Evolutionary conservation across 441 rosid genomes (phyloP).

Genomic region (Erodium chrysanthum): DNA sequence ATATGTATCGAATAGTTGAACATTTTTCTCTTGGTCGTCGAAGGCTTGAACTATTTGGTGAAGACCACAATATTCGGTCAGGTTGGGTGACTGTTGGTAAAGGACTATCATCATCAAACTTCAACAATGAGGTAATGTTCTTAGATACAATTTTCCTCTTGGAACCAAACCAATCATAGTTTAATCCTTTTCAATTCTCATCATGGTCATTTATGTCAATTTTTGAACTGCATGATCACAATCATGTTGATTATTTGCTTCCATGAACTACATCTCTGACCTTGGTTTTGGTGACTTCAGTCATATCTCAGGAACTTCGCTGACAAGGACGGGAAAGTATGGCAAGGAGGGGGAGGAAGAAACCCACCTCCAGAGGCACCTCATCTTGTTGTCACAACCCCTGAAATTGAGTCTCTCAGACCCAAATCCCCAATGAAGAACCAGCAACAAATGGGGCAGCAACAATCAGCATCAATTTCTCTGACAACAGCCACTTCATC

Average conservation of each 20-base stretch:
- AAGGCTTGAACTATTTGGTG: conserved; percentile 96
- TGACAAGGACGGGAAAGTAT: conserved; percentile 89
- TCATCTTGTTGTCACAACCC: conserved; percentile 76
- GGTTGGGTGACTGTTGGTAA: conserved; percentile 97
- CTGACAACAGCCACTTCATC: conserved; percentile 51
- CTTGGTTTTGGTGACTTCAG: conserved; percentile 29
- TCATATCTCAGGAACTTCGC: conserved; percentile 58
- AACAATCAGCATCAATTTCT: conserved; percentile 52
- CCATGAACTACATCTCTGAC: background rate
- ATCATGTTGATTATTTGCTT: too few relatives aligned
- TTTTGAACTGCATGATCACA: too few relatives aligned
- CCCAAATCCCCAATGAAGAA: conserved; percentile 97
- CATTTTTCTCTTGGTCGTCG: conserved; percentile 95
- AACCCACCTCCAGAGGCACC: conserved; percentile 92
- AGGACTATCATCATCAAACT: conserved; percentile 81
- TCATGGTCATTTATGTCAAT: background rate
- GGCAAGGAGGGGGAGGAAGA: conserved; percentile 99
- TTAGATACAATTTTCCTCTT: background rate
- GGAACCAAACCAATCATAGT: background rate
- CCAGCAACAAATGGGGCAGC: conserved; percentile 67
- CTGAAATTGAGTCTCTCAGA: conserved; percentile 76
- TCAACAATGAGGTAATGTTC: conserved; percentile 55
- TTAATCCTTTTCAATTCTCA: background rate
- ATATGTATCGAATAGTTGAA: conserved; percentile 95
- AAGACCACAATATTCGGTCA: conserved; percentile 86